phyloP scores from a whole-genome alignment of 768 basidiomycete genomes.

The Daedalea quercina region DNA sequence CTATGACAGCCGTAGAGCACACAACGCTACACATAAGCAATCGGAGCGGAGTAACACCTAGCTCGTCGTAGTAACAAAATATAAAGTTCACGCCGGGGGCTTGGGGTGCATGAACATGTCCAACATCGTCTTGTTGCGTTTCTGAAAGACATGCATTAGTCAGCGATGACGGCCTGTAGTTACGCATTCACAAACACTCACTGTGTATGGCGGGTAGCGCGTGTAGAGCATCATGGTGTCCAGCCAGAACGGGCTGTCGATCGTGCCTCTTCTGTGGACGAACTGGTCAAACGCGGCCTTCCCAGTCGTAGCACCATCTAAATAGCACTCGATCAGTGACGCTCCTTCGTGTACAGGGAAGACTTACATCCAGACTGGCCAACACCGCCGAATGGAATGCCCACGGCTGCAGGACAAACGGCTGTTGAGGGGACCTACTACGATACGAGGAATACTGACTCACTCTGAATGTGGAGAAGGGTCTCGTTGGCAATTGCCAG shows the following conservation, averaged over 20 bases:
- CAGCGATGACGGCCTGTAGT: neutral
- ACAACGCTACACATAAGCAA: neutral
- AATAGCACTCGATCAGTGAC: slow-evolving; percentile 22
- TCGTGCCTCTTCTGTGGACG: slow-evolving; percentile 60
- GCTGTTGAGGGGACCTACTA: neutral
- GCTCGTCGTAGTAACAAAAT: neutral
- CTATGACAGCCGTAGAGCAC: too few species aligned
- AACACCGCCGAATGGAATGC: slow-evolving; percentile 67
- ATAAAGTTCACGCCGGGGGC: neutral
- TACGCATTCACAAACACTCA: neutral
- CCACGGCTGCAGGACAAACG: slow-evolving; percentile 36
- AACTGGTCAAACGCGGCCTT: slow-evolving; percentile 70
- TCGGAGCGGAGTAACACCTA: neutral
- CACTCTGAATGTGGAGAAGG: slow-evolving; percentile 53
- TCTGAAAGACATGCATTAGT: neutral
- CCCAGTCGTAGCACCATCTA: slow-evolving; percentile 53
- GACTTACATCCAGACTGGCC: slow-evolving; percentile 65
- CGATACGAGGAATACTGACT: slow-evolving; percentile 12
- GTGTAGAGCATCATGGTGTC: slow-evolving; percentile 6
- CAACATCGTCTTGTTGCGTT: neutral
- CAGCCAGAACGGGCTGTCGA: slow-evolving; percentile 33
- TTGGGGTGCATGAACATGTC: neutral
- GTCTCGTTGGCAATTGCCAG: slow-evolving; percentile 65
- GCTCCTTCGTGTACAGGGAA: neutral
- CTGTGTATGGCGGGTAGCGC: slow-evolving; percentile 12